Percentiles rank a stretch among this genome's conserved stretches.
phyloP scores from a whole-genome alignment of 208 protist genomes.

The Acanthamoeba rhysodes region DNA sequence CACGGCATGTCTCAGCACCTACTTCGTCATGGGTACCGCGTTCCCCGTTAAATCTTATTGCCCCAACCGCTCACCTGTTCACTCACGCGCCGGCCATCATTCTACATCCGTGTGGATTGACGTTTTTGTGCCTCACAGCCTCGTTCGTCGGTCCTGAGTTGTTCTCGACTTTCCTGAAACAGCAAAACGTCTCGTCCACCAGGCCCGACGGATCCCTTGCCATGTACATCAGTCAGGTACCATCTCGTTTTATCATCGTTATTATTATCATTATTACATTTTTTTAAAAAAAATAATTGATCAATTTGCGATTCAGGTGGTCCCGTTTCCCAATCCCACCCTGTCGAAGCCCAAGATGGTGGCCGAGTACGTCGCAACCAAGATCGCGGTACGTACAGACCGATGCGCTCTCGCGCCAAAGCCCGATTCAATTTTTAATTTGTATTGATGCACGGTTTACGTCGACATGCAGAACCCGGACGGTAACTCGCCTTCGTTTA shows the following conservation, averaged over 20 bases:
- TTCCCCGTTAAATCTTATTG: background rate
- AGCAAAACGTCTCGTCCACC: background rate
- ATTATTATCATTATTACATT: background rate
- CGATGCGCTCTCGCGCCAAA: background rate
- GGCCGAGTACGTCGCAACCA: background rate
- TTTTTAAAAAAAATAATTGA: too few species aligned
- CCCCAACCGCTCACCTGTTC: background rate
- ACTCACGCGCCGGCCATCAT: background rate
- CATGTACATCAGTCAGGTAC: slow-evolving; percentile 49
- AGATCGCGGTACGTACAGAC: background rate
- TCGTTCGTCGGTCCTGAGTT: slow-evolving; percentile 46
- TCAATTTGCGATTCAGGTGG: too few species aligned
- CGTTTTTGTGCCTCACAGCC: background rate
- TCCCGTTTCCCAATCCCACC: background rate
- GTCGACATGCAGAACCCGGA: background rate
- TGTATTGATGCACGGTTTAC: background rate
- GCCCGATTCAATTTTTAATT: background rate
- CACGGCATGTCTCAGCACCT: background rate
- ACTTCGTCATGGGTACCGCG: slow-evolving; percentile 55
- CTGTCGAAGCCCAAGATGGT: background rate
- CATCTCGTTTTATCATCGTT: background rate
- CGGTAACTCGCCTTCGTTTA: background rate
- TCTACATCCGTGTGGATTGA: background rate
- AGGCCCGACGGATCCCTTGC: background rate
- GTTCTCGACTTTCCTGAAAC: background rate